Evolutionary conservation across 2,329 filamentous ascomycete genomes (phyloP).

Genomic region (Neonectria coccinea): DNA sequence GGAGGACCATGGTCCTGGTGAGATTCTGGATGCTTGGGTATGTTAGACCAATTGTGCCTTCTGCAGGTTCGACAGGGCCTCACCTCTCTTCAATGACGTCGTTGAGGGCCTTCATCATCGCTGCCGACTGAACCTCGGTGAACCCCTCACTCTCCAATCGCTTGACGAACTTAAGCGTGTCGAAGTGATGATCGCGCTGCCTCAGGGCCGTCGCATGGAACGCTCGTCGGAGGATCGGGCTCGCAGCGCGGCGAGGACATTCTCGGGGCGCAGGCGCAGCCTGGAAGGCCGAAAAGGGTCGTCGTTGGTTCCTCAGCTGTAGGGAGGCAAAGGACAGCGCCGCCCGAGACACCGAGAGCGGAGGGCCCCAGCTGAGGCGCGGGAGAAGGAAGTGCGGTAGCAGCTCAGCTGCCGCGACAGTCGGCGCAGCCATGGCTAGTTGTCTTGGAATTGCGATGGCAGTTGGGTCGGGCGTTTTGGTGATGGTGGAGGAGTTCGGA

Average conservation of each 20-base stretch:
- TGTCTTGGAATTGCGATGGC: conserved; percentile 11
- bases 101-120: conserved; percentile 98
- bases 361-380: conserved; percentile 64
- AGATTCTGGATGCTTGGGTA: conserved; percentile 86
- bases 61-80: neutral
- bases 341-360: conserved; percentile 41
- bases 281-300: conserved; percentile 39
- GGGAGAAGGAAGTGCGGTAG: conserved; percentile 67
- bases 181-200: conserved; percentile 90
- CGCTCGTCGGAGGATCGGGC: conserved; percentile 52
- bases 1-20: conserved; percentile 96
- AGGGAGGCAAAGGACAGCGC: conserved; percentile 37
- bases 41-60: conserved; percentile 21
- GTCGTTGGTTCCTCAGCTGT: conserved; percentile 32
- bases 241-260: conserved; percentile 27
- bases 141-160: conserved; percentile 90
- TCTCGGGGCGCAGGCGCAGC: conserved; percentile 29
- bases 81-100: conserved; percentile 97
- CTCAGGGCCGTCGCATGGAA: conserved; percentile 76
- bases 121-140: conserved; percentile 92
- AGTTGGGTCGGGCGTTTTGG: conserved; percentile 25
- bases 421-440: conserved; percentile 45
- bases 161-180: conserved; percentile 97
- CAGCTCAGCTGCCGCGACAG: conserved; percentile 51
- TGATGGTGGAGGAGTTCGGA: conserved; percentile 33